Conservation (phyloP, 441 rosid species). For the Cnidoscolus chayamansa region DNA sequence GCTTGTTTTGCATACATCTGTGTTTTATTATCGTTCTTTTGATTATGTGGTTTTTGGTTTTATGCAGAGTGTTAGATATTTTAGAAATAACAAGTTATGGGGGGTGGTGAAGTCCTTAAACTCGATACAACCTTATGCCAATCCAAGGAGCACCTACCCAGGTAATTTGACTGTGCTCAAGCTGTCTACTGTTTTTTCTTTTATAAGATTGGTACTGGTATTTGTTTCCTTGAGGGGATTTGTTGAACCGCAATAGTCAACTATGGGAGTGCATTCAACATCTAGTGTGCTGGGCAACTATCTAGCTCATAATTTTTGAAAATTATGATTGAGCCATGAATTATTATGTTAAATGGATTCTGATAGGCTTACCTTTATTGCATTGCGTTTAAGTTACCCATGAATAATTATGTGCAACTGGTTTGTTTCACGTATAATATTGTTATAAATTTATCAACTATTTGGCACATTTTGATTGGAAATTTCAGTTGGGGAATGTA, state of each 20-base stretch:
- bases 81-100: constrained; percentile 74
- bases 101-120: constrained; percentile 64
- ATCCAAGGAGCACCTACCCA: constrained; percentile 68
- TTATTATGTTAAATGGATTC: background rate
- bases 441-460: background rate
- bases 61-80: constrained; percentile 37
- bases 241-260: background rate
- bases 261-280: no score
- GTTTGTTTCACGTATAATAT: background rate
- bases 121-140: constrained; percentile 92
- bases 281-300: background rate
- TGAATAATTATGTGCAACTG: background rate
- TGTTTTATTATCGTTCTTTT: constrained; percentile 18
- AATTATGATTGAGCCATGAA: background rate
- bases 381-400: background rate
- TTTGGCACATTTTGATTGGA: background rate
- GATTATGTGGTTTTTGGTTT: constrained; percentile 14
- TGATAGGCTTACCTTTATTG: no score
- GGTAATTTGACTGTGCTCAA: constrained; percentile 44
- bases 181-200: constrained; percentile 1
- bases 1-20: background rate
- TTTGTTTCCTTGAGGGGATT: background rate
- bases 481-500: constrained; percentile 1
- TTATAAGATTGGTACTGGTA: background rate
- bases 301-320: background rate